phyloP scores from a whole-genome alignment of 106 monocot genomes.

The Triglochin maritima region DNA sequence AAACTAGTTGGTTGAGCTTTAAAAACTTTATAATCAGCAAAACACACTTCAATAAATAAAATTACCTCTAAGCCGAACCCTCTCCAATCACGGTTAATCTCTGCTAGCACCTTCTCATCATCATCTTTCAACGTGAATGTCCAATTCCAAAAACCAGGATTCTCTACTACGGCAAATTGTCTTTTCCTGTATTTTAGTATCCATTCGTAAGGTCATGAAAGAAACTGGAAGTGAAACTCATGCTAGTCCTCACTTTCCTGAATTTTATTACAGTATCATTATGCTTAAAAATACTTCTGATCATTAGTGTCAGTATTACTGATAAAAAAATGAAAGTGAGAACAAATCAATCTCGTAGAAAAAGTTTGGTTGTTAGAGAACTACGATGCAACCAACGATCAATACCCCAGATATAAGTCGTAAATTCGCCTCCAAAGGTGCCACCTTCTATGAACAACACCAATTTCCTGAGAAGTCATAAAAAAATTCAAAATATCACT shows the following conservation, averaged over 20 bases:
- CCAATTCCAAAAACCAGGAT: conserved; percentile 99
- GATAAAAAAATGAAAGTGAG: too few relatives aligned
- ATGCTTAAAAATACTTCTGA: too few relatives aligned
- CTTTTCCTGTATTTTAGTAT: conserved; percentile 41
- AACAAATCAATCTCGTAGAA: too few relatives aligned
- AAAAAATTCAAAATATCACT: not conserved
- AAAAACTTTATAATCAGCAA: not conserved
- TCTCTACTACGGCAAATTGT: conserved; percentile 98
- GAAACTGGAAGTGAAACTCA: too few relatives aligned
- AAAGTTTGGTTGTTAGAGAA: not conserved
- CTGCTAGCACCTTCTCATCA: conserved; percentile 79
- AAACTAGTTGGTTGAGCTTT: not conserved
- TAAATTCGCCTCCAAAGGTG: conserved; percentile 96
- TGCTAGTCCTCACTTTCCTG: too few relatives aligned
- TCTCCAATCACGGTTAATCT: conserved; percentile 96
- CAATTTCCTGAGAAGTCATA: conserved; percentile 51
- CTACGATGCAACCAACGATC: not conserved
- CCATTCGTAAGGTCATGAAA: not conserved
- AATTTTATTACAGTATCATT: too few relatives aligned
- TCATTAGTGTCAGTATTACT: too few relatives aligned
- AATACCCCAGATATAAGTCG: conserved; percentile 87
- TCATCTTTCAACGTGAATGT: conserved; percentile 93
- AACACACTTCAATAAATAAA: not conserved
- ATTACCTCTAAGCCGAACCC: conserved; percentile 90
- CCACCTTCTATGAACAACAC: conserved; percentile 92